A percentile compares a stretch with the other conserved stretches of the same genome.
Conservation (phyloP, 305 asterid genomes). For the Solanum hybrid region DNA sequence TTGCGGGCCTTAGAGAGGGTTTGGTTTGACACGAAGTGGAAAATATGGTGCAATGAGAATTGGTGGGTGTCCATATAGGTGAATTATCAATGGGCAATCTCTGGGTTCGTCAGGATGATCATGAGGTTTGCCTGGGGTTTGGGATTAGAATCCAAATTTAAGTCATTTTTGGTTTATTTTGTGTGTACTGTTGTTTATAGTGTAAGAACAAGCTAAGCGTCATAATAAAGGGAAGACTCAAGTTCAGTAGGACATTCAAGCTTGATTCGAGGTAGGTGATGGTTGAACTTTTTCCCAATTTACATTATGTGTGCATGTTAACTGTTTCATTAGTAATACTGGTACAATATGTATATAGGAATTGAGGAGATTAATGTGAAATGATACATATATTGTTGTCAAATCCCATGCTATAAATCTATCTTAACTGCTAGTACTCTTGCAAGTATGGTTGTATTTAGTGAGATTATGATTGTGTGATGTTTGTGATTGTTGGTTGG, state of each 20-base stretch:
- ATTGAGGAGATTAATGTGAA: too few species aligned
- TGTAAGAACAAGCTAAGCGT: not conserved
- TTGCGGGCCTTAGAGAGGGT: not conserved
- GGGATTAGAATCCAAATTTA: not conserved
- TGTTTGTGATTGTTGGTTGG: not conserved
- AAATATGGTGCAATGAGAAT: not conserved
- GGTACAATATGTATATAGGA: not conserved
- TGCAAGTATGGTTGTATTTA: not conserved
- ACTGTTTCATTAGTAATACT: not conserved
- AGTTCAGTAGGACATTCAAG: not conserved
- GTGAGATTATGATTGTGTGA: not conserved
- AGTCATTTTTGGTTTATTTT: not conserved
- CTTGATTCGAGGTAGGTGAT: not conserved
- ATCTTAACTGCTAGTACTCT: not conserved
- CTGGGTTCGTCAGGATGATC: not conserved
- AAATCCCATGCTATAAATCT: too few species aligned
- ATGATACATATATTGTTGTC: too few species aligned
- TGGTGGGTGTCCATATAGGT: not conserved
- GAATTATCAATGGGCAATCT: not conserved
- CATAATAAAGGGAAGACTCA: not conserved
- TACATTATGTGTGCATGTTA: too few species aligned
- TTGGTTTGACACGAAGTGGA: not conserved
- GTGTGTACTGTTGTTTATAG: not conserved
- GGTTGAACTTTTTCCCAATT: not conserved
- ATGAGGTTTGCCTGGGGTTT: not conserved